Percentiles rank a stretch among this genome's conserved stretches.
These are phyloP conservation scores for Leccinum subgranulosum DNA, from an alignment of 768 basidiomycete species.

Conservation along the genomic window DNA sequence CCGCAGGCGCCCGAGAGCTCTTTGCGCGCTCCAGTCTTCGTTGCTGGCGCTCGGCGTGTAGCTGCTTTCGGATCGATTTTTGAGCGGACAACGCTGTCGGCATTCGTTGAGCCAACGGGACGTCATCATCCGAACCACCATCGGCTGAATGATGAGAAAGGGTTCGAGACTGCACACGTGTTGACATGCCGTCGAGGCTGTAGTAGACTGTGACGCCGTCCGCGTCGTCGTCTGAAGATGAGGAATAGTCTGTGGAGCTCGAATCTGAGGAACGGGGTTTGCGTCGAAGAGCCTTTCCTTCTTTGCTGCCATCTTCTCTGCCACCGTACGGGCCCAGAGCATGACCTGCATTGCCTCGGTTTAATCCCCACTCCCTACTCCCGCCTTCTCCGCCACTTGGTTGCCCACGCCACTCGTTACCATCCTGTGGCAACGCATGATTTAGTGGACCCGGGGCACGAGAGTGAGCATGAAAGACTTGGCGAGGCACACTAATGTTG, in stretches of 20 bases:
- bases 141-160: slow-evolving; percentile 21
- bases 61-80: slow-evolving; percentile 69
- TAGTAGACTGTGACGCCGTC: slow-evolving; percentile 42
- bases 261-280: slow-evolving; percentile 32
- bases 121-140: slow-evolving; percentile 63
- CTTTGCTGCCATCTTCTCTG: slow-evolving; percentile 36
- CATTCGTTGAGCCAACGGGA: slow-evolving; percentile 79
- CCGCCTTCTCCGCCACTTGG: slow-evolving; percentile 11
- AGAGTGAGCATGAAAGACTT: not conserved
- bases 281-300: slow-evolving; percentile 34
- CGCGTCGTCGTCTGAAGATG: slow-evolving; percentile 45
- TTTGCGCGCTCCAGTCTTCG: slow-evolving; percentile 48
- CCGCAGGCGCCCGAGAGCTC: slow-evolving; percentile 19
- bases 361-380: slow-evolving; percentile 6
- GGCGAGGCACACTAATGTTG: not conserved
- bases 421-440: slow-evolving; percentile 12
- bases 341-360: slow-evolving; percentile 13
- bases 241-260: slow-evolving; percentile 32
- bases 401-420: slow-evolving; percentile 21
- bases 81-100: slow-evolving; percentile 84
- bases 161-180: slow-evolving; percentile 22
- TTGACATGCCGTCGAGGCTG: slow-evolving; percentile 38
- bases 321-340: slow-evolving; percentile 23
- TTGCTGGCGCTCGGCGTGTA: slow-evolving; percentile 63
- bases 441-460: not conserved